phyloP scores from a whole-genome alignment of 1,139 yeast genomes.

The Zygoascus meyerae region DNA sequence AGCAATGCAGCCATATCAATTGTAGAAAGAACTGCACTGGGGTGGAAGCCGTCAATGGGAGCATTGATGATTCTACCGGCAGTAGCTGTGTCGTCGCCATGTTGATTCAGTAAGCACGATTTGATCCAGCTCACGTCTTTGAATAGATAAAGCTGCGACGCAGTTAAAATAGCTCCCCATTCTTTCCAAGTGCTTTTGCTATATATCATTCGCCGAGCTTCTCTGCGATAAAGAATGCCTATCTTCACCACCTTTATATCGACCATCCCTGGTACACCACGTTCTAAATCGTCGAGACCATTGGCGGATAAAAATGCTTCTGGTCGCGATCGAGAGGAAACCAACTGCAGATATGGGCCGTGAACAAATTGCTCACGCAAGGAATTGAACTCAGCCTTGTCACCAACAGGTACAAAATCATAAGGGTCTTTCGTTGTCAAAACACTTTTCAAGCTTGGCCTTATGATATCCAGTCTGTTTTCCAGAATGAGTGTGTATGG shows the following conservation, averaged over 20 bases:
- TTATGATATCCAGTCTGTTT: slow-evolving; percentile 30
- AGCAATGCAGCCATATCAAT: slow-evolving; percentile 36
- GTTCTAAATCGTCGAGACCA: slow-evolving; percentile 24
- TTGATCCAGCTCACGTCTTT: slow-evolving; percentile 38
- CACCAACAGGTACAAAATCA: slow-evolving; percentile 23
- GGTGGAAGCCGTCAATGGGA: slow-evolving; percentile 37
- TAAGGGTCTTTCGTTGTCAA: slow-evolving; percentile 30
- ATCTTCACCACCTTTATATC: slow-evolving; percentile 37
- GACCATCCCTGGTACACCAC: slow-evolving; percentile 36
- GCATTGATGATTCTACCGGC: slow-evolving; percentile 26
- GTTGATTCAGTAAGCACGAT: slow-evolving; percentile 16
- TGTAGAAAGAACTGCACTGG: slow-evolving; percentile 34
- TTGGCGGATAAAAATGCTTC: slow-evolving; percentile 30
- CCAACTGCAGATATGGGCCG: slow-evolving; percentile 35
- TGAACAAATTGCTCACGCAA: slow-evolving; percentile 30
- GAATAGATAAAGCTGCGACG: slow-evolving; percentile 38
- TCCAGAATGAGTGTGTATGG: slow-evolving; percentile 38
- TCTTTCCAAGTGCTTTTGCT: slow-evolving; percentile 35
- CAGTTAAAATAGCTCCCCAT: slow-evolving; percentile 41
- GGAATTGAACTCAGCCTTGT: slow-evolving; percentile 25
- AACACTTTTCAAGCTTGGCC: slow-evolving; percentile 32
- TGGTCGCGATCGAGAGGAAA: slow-evolving; percentile 35
- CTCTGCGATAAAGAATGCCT: slow-evolving; percentile 36
- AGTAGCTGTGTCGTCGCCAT: not conserved
- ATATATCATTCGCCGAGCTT: slow-evolving; percentile 32